Percentiles rank a stretch among this genome's conserved stretches.
phyloP scores from a whole-genome alignment of 306 rosid species.

The Gleditsia sinensis region DNA sequence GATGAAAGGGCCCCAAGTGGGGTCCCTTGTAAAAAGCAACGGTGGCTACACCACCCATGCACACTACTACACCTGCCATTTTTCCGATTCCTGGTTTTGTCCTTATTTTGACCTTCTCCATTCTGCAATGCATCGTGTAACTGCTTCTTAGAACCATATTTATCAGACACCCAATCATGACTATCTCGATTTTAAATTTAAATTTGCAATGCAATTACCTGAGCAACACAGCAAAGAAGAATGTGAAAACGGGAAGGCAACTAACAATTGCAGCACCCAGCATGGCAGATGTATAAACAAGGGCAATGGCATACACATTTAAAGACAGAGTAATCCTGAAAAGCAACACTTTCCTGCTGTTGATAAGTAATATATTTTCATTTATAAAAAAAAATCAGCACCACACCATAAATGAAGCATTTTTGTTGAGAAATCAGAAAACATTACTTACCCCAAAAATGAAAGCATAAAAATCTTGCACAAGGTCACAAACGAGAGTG shows the following conservation, averaged over 20 bases:
- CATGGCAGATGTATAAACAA: constrained; percentile 55
- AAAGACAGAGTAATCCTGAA: constrained; percentile 49
- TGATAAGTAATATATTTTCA: too few relatives aligned
- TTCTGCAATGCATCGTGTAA: constrained; percentile 33
- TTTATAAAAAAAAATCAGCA: too few relatives aligned
- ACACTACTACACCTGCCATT: constrained; percentile 47
- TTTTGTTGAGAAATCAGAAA: neutral
- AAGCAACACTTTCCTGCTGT: too few relatives aligned
- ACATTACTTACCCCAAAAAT: constrained; percentile 50
- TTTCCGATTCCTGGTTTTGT: constrained; percentile 56
- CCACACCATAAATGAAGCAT: constrained; percentile 15
- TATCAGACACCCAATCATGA: too few relatives aligned
- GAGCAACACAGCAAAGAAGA: constrained; percentile 52
- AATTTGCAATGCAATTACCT: constrained; percentile 41
- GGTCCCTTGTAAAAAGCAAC: constrained; percentile 70
- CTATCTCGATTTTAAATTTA: too few relatives aligned
- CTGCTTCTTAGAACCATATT: too few relatives aligned
- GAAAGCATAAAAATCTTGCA: constrained; percentile 60
- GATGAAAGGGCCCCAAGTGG: constrained; percentile 34
- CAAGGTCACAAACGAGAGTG: constrained; percentile 43
- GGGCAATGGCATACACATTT: constrained; percentile 45
- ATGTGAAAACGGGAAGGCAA: constrained; percentile 53
- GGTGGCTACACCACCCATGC: constrained; percentile 57
- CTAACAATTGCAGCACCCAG: constrained; percentile 51
- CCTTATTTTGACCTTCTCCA: constrained; percentile 55